phyloP scores from a whole-genome alignment of 73 alveolate species.

The Uronychia binucleata region DNA sequence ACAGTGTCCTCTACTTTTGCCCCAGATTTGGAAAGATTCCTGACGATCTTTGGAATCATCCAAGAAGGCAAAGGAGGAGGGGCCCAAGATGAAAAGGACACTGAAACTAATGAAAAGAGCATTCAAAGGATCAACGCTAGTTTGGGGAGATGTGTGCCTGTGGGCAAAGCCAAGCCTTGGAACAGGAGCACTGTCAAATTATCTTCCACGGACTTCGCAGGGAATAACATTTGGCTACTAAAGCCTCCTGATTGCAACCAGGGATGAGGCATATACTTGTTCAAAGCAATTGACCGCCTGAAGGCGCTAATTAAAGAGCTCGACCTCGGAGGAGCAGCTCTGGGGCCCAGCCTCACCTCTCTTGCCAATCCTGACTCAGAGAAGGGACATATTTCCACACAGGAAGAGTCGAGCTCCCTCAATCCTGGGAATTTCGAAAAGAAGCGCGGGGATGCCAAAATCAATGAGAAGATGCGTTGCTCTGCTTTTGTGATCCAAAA shows the following conservation, averaged over 20 bases:
- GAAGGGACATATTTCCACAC: too few species aligned
- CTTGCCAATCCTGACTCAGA: too few species aligned
- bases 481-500: conserved; percentile 63
- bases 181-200: neutral
- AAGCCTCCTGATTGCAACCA: conserved; percentile 81
- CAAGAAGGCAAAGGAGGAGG: neutral
- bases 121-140: neutral
- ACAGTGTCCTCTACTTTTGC: neutral
- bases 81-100: neutral
- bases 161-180: neutral
- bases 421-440: too few species aligned
- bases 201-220: neutral
- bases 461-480: too few species aligned
- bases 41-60: neutral
- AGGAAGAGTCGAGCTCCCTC: too few species aligned
- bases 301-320: neutral
- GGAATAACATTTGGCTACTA: conserved; percentile 77
- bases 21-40: conserved; percentile 8
- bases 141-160: neutral
- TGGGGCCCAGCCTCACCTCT: neutral
- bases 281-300: conserved; percentile 13
- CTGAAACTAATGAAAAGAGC: neutral
- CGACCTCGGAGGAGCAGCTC: neutral
- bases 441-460: too few species aligned
- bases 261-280: conserved; percentile 82